A percentile compares a stretch with the other conserved stretches of the same genome.
These are phyloP conservation scores for Cyberlindnera veronae DNA, from an alignment of 805 yeast species.

Conservation along the genomic window DNA sequence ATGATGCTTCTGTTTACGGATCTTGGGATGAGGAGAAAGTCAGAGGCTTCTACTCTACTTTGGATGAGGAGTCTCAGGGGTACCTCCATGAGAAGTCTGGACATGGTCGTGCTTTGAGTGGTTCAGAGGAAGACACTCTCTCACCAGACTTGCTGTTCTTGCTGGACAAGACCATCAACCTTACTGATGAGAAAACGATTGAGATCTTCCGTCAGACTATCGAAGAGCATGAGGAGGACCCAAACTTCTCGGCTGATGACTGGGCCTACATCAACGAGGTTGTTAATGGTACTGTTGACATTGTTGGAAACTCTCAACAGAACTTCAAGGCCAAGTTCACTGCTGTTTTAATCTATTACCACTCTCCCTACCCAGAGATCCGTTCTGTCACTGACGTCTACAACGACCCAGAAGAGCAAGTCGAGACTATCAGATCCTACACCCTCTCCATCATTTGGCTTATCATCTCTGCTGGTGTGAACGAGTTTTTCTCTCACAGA, in stretches of 20 bases:
- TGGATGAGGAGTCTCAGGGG: constrained; percentile 4
- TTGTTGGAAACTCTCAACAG: constrained; percentile 1
- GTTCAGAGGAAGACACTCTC: constrained; percentile 10
- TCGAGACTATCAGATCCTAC: constrained; percentile 46
- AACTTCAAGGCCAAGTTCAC: constrained; percentile 9
- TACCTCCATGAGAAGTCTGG: constrained; percentile 17
- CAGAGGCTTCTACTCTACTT: constrained; percentile 7
- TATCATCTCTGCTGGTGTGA: constrained; percentile 49
- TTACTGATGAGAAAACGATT: constrained; percentile 28
- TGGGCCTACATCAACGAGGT: constrained; percentile 11
- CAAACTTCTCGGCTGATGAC: constrained; percentile 38
- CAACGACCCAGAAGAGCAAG: constrained; percentile 46
- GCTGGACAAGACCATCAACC: constrained; percentile 10
- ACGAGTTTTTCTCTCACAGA: constrained; percentile 55
- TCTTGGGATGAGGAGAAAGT: constrained; percentile 14
- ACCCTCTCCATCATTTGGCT: constrained; percentile 42
- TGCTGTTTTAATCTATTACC: constrained; percentile 25
- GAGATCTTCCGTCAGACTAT: constrained; percentile 34
- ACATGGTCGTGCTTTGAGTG: constrained; percentile 13
- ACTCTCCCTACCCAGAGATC: constrained; percentile 65
- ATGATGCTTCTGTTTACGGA: constrained; percentile 1
- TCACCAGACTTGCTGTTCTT: constrained; percentile 17
- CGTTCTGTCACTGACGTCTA: constrained; percentile 54
- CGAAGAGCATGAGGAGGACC: constrained; percentile 43
- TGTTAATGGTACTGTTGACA: constrained; percentile 3